A percentile compares a stretch with the other conserved stretches of the same genome.
Evolutionary conservation across 148 eudicot genomes (phyloP).

Genomic region (Spergularia bocconei): DNA sequence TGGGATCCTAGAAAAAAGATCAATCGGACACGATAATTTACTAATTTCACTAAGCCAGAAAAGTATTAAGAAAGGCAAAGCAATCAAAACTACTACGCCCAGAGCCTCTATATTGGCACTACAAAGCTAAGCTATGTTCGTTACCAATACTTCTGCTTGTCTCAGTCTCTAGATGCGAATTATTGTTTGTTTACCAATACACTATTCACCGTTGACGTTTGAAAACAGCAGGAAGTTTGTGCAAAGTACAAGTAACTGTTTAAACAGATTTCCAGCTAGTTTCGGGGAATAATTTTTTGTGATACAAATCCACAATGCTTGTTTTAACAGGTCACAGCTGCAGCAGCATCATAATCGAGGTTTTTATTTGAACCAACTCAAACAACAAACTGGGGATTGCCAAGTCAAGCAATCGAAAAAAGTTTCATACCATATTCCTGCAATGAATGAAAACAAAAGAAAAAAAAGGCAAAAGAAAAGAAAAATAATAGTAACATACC

Average conservation of each 20-base stretch:
- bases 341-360: neutral
- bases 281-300: neutral
- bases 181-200: neutral
- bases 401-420: neutral
- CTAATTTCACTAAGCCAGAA: neutral
- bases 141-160: too few relatives aligned
- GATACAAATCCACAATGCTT: neutral
- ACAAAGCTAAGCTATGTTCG: too few relatives aligned
- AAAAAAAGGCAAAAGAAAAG: too few relatives aligned
- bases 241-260: neutral
- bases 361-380: neutral
- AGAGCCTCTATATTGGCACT: too few relatives aligned
- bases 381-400: neutral
- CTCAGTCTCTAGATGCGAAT: neutral
- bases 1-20: neutral
- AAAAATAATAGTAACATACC: slow-evolving; percentile 31
- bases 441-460: neutral
- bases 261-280: neutral
- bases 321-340: neutral
- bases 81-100: neutral
- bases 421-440: neutral
- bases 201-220: neutral
- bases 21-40: slow-evolving; percentile 11
- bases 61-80: neutral
- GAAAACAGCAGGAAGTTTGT: neutral